phyloP scores from a whole-genome alignment of 2,329 filamentous ascomycete species.

The Hypoxylon rubiginosum region DNA sequence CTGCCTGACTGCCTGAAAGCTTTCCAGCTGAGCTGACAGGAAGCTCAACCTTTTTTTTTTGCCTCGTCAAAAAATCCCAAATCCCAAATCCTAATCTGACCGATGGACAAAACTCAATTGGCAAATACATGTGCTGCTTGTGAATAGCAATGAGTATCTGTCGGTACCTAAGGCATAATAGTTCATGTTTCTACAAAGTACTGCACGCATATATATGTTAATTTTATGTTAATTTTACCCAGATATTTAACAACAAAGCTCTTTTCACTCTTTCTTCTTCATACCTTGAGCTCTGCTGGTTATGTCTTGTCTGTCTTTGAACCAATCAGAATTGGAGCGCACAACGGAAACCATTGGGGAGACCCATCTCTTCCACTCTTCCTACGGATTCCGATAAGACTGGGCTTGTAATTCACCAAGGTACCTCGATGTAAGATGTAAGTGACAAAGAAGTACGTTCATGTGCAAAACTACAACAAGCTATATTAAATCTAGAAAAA shows the following conservation, averaged over 20 bases:
- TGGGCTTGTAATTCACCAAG: not conserved
- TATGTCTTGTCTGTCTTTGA: constrained; percentile 4
- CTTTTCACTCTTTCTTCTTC: not conserved
- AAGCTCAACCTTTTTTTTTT: constrained; percentile 32
- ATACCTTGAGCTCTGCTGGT: constrained; percentile 12
- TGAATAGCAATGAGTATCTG: not conserved
- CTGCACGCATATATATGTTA: not conserved
- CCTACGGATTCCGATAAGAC: constrained; percentile 45
- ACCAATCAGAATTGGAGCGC: constrained; percentile 50
- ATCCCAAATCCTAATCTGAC: constrained; percentile 1
- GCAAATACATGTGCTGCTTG: not conserved
- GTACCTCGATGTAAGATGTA: not conserved
- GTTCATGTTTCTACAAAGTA: not conserved
- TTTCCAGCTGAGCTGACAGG: constrained; percentile 26
- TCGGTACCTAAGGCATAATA: not conserved
- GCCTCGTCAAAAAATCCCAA: not conserved
- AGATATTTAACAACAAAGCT: not conserved
- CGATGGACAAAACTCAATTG: not conserved
- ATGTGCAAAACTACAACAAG: not conserved
- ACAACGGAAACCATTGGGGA: constrained; percentile 50
- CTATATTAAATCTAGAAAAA: not conserved
- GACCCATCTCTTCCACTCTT: constrained; percentile 44
- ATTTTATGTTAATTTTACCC: not conserved
- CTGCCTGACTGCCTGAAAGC: constrained; percentile 7
- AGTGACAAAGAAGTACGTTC: not conserved